Conservation (phyloP, 2,329 filamentous ascomycete genomes). For the Cercospora sp. region DNA sequence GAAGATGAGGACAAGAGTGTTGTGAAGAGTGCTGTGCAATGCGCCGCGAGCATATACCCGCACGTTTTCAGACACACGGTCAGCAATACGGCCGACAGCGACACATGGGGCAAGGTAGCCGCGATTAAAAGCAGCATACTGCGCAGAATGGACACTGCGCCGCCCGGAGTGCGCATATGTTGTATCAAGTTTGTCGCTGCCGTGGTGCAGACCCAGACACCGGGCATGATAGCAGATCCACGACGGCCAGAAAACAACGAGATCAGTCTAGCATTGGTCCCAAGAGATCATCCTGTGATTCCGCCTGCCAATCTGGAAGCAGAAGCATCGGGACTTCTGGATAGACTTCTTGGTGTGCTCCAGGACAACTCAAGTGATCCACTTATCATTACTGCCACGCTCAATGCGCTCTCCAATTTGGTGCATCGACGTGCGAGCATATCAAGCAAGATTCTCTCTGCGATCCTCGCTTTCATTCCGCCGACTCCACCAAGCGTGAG, state of each 20-base stretch:
- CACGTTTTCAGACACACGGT: constrained; percentile 90
- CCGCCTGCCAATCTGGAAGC: constrained; percentile 82
- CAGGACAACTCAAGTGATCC: constrained; percentile 85
- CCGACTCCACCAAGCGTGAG: constrained; percentile 64
- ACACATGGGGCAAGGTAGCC: constrained; percentile 84
- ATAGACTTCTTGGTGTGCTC: constrained; percentile 79
- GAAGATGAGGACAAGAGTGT: constrained; percentile 72
- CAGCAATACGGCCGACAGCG: constrained; percentile 76
- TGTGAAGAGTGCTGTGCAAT: constrained; percentile 81
- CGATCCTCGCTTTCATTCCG: constrained; percentile 88
- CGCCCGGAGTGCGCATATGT: constrained; percentile 78
- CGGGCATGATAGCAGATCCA: constrained; percentile 76
- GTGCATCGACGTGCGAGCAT: constrained; percentile 79
- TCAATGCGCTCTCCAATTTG: constrained; percentile 83
- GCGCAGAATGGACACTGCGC: constrained; percentile 79
- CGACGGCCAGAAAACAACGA: constrained; percentile 79
- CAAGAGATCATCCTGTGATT: constrained; percentile 77
- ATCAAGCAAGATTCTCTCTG: constrained; percentile 79
- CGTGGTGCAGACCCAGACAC: constrained; percentile 87
- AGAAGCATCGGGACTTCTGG: constrained; percentile 85
- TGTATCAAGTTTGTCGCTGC: constrained; percentile 97
- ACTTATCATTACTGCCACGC: constrained; percentile 81
- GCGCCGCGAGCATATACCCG: constrained; percentile 88
- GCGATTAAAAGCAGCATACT: constrained; percentile 88
- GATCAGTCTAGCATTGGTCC: constrained; percentile 82